Conservation (phyloP, 192 early-diverging fungal species). For the Chytriomyces confervae region DNA sequence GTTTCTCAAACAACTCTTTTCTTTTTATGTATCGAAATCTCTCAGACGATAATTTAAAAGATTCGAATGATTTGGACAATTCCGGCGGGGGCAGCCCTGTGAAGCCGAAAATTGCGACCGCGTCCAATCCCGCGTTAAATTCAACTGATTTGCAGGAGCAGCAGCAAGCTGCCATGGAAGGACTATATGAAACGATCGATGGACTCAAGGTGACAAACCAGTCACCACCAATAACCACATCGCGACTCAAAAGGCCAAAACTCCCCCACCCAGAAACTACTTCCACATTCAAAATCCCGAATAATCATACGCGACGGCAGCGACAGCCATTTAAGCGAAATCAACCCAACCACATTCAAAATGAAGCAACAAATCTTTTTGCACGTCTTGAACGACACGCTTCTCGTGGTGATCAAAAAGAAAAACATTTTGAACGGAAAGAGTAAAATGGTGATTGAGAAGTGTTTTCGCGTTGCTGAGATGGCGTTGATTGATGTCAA, state of each 20-base stretch:
- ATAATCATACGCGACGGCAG: constrained; percentile 49
- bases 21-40: not conserved
- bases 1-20: not conserved
- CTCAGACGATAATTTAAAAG: constrained; percentile 15
- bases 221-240: not conserved
- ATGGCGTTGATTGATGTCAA: constrained; percentile 84
- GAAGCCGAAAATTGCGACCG: not conserved
- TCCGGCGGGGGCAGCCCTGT: not conserved
- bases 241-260: not conserved
- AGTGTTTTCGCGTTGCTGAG: constrained; percentile 77
- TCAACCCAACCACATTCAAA: constrained; percentile 76
- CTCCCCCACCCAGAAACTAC: constrained; percentile 40
- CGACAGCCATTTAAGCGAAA: constrained; percentile 66
- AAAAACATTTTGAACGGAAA: constrained; percentile 72
- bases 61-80: not conserved
- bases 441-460: constrained; percentile 78
- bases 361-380: constrained; percentile 78
- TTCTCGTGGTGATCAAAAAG: constrained; percentile 80
- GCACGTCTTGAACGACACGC: constrained; percentile 82
- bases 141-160: constrained; percentile 33
- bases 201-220: constrained; percentile 44
- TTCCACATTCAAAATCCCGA: constrained; percentile 43
- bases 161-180: constrained; percentile 34
- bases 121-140: not conserved
- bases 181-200: constrained; percentile 53